These are phyloP conservation scores for Cytospora mali DNA, from an alignment of 2,329 filamentous ascomycete genomes.

Conservation along the genomic window DNA sequence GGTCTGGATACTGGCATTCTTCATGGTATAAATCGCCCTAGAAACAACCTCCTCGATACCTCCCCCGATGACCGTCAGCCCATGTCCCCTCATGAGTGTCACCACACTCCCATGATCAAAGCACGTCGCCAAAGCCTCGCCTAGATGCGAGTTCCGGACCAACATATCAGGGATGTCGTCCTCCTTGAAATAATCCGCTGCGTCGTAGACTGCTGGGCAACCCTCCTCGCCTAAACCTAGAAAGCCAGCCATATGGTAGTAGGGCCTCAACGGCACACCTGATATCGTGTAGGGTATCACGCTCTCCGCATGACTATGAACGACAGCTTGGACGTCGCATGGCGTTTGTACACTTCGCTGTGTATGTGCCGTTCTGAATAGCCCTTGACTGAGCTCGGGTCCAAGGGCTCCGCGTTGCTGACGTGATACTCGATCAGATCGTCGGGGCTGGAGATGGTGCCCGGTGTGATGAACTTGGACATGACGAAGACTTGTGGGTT, in stretches of 20 bases:
- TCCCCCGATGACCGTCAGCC: slow-evolving; percentile 43
- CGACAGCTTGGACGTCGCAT: slow-evolving; percentile 42
- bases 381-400: slow-evolving; percentile 41
- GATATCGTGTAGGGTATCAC: slow-evolving; percentile 47
- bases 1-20: slow-evolving; percentile 46
- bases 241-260: slow-evolving; percentile 48
- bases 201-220: slow-evolving; percentile 38
- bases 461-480: slow-evolving; percentile 50
- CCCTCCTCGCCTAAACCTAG: slow-evolving; percentile 37
- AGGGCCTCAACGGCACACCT: slow-evolving; percentile 44
- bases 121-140: slow-evolving; percentile 38
- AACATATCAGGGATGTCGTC: slow-evolving; percentile 42
- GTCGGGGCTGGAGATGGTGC: slow-evolving; percentile 43
- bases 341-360: slow-evolving; percentile 48
- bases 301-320: slow-evolving; percentile 48
- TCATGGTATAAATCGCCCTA: slow-evolving; percentile 46
- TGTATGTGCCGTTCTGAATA: slow-evolving; percentile 51
- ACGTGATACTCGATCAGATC: slow-evolving; percentile 53
- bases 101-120: slow-evolving; percentile 40
- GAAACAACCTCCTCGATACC: slow-evolving; percentile 45
- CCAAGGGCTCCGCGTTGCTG: slow-evolving; percentile 44
- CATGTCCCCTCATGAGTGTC: slow-evolving; percentile 49
- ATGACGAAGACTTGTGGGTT: slow-evolving; percentile 51
- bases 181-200: slow-evolving; percentile 33
- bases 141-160: slow-evolving; percentile 40